These are phyloP conservation scores for Cytospora piceicola DNA, from an alignment of 2,329 filamentous ascomycete species.

Conservation along the genomic window DNA sequence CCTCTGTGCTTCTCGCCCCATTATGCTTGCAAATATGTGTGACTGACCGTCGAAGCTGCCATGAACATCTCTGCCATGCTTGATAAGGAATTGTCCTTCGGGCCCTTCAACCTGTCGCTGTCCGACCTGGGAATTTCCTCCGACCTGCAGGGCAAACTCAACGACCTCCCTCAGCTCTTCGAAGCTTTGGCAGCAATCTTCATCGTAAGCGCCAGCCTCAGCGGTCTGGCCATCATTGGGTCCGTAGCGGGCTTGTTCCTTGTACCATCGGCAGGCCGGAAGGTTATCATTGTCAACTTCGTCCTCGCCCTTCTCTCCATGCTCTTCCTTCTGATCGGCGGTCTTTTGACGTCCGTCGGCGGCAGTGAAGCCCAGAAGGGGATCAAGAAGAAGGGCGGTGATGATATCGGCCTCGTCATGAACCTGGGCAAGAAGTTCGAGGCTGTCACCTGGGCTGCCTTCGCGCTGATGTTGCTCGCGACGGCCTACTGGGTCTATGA, in stretches of 20 bases:
- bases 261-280: conserved; percentile 25
- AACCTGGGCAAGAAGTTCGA: conserved; percentile 49
- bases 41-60: conserved; percentile 16
- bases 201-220: conserved; percentile 47
- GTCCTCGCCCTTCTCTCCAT: conserved; percentile 43
- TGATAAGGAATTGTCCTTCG: conserved; percentile 50
- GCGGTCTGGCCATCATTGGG: conserved; percentile 49
- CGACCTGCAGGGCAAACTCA: conserved; percentile 51
- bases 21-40: not conserved
- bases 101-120: conserved; percentile 50
- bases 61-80: conserved; percentile 54
- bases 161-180: conserved; percentile 54
- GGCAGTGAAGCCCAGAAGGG: conserved; percentile 45
- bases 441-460: conserved; percentile 51
- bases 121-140: conserved; percentile 50
- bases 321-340: conserved; percentile 46
- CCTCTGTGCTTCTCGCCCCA: not conserved
- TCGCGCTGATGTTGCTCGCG: conserved; percentile 48
- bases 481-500: conserved; percentile 47
- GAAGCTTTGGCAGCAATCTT: conserved; percentile 55
- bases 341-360: conserved; percentile 48
- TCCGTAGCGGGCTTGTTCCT: conserved; percentile 41
- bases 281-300: conserved; percentile 43
- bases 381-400: conserved; percentile 48
- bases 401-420: conserved; percentile 50